A percentile compares a stretch with the other conserved stretches of the same genome.
Conservation (phyloP, 2,329 filamentous ascomycete species). For the Neopestalotiopsis sp. region DNA sequence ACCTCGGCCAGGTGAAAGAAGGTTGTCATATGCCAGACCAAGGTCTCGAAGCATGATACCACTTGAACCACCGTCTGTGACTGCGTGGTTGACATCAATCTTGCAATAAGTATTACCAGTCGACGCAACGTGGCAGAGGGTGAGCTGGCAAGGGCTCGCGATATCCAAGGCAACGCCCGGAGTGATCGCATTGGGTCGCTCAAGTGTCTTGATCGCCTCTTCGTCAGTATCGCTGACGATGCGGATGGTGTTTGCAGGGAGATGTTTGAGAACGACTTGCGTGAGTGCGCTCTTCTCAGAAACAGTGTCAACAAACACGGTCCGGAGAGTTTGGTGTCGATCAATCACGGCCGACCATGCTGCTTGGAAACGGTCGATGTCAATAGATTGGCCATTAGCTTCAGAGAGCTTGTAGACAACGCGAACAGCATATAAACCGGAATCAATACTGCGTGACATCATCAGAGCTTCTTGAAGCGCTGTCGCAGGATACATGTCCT, state of each 20-base stretch:
- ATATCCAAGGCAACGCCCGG: slow-evolving; percentile 30
- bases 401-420: slow-evolving; percentile 10
- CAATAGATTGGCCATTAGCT: background rate
- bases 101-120: slow-evolving; percentile 26
- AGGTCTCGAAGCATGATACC: slow-evolving; percentile 36
- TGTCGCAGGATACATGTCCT: slow-evolving; percentile 60
- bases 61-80: slow-evolving; percentile 40
- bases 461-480: slow-evolving; percentile 60
- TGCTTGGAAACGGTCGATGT: slow-evolving; percentile 9
- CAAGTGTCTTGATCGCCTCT: slow-evolving; percentile 9
- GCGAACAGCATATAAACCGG: slow-evolving; percentile 12
- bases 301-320: slow-evolving; percentile 8
- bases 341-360: slow-evolving; percentile 6
- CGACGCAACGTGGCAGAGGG: slow-evolving; percentile 26
- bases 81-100: slow-evolving; percentile 41
- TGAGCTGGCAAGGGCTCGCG: slow-evolving; percentile 20
- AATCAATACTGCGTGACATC: slow-evolving; percentile 22
- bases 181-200: background rate
- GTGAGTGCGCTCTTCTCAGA: slow-evolving; percentile 16
- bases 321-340: slow-evolving; percentile 3
- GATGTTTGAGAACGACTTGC: slow-evolving; percentile 13
- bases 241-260: slow-evolving; percentile 9
- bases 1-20: slow-evolving; percentile 11
- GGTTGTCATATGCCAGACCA: slow-evolving; percentile 28
- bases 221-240: slow-evolving; percentile 6